Percentiles rank a stretch among this genome's conserved stretches.
These are phyloP conservation scores for Parsonsia alboflavescens DNA, from an alignment of 257 asterid species.

Conservation along the genomic window DNA sequence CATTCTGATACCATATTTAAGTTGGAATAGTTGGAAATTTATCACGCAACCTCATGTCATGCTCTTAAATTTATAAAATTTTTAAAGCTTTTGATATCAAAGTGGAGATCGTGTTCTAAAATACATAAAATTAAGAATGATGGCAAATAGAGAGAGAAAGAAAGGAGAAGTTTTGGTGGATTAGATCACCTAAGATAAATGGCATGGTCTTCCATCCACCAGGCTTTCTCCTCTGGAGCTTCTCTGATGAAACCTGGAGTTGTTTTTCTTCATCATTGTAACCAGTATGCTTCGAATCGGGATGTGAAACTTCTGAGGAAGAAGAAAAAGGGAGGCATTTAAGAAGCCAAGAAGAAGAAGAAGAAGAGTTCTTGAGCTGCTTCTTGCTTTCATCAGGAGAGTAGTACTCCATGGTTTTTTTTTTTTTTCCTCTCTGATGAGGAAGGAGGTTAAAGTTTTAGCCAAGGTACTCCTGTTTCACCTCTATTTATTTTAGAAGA, in stretches of 20 bases:
- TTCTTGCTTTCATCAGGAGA: slow-evolving; percentile 17
- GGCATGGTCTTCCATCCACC: slow-evolving; percentile 88
- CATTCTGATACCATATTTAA: no score
- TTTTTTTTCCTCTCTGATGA: no score
- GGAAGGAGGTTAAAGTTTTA: no score
- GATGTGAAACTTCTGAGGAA: slow-evolving; percentile 18
- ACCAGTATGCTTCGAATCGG: slow-evolving; percentile 34
- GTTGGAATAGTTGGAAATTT: no score
- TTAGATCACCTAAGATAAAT: slow-evolving; percentile 44
- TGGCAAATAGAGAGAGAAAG: not conserved
- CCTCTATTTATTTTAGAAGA: not conserved
- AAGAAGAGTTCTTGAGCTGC: slow-evolving; percentile 12
- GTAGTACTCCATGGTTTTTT: not conserved
- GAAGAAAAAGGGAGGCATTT: slow-evolving; percentile 33
- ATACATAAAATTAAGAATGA: no score
- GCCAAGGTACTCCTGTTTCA: not conserved
- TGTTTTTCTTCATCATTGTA: slow-evolving; percentile 27
- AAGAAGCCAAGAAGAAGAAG: slow-evolving; percentile 26
- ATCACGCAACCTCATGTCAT: no score
- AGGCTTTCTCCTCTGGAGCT: slow-evolving; percentile 15
- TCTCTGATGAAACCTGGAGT: not conserved
- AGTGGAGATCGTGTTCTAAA: no score
- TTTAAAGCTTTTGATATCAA: no score
- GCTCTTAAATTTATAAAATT: no score
- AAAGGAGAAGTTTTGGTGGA: not conserved